These are phyloP conservation scores for Solanum medicagineum DNA, from an alignment of 257 asterid genomes.

Conservation along the genomic window DNA sequence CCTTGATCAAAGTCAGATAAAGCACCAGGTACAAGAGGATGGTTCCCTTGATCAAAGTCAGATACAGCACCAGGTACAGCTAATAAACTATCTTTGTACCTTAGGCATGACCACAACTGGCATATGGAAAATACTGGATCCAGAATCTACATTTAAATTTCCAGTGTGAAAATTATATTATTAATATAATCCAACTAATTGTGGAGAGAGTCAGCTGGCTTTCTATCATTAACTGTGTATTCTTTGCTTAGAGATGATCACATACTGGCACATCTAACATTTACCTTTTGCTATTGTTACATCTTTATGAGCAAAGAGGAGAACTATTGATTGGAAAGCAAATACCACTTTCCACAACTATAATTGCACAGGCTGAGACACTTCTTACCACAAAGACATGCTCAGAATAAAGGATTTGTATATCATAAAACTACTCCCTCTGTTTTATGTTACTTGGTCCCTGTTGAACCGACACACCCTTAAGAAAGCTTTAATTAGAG, in stretches of 20 bases:
- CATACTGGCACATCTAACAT: neutral
- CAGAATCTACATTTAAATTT: constrained; percentile 34
- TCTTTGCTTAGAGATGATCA: neutral
- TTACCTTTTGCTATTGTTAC: neutral
- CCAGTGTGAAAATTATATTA: neutral
- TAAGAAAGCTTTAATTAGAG: neutral
- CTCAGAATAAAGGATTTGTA: neutral
- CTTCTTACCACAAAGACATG: neutral
- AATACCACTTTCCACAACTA: neutral
- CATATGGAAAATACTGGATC: constrained; percentile 40
- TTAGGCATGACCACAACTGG: constrained; percentile 37
- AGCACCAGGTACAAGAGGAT: constrained; percentile 4
- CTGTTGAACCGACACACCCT: neutral
- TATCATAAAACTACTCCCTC: neutral
- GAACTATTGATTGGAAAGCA: neutral
- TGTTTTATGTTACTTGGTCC: neutral
- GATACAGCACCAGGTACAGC: constrained; percentile 7
- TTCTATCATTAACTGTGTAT: neutral
- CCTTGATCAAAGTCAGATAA: constrained; percentile 9
- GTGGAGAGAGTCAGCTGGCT: neutral
- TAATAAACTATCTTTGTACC: constrained; percentile 28
- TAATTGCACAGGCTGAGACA: neutral
- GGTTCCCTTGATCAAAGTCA: constrained; percentile 12
- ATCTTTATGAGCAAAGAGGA: neutral
- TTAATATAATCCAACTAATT: neutral